Evolutionary conservation across 345 rosid species (phyloP), one percentile per base, ranked within the genome.

Genomic region (Cardamine chenopodiifolia): DNA sequence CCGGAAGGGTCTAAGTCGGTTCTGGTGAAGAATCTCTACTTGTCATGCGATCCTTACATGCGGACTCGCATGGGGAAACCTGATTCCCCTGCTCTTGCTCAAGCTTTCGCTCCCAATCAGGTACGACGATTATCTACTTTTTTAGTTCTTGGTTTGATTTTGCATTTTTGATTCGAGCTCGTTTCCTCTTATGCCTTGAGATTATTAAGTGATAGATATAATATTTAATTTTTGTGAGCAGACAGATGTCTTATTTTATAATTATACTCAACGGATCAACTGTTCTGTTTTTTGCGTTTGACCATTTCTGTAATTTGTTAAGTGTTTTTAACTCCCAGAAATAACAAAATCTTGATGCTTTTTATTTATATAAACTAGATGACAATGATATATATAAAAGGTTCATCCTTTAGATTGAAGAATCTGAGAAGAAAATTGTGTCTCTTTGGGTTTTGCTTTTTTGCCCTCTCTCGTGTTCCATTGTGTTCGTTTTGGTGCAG

Each of bases 41-140:
- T 84, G 60, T 85, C 89, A 2, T 87, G 89, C 17, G 87, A 83
- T 70, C 89, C 89, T 14, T 85, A 83, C 70, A 85, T 78, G 85
- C 14, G 87, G 11, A 6, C 5, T 40, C 86, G 78, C 39, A 82
- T 85, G 87, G 35, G 54, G 5, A 73, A 74, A 74, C 62, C 69
- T 60, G 18, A 73, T 20, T 42, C 31, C 29, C 3, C 68, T 54
- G 35, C 72, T 54, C 17, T 82, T 57, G 76, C 80, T 72, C 69
- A 20, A 26, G 62, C 71, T 10, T 78, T 61, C 67, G 20, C 56
- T 35, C 78, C 75, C 7, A 52, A 80, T 39, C 13, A 54, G 78
- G 78, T 75, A 74, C 32, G 3, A 32, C 57, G n/a, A 42, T 0
- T 22, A 1, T 65, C 22, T 65, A 15, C 13, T 47, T 23, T 10